A percentile compares a stretch with the other conserved stretches of the same genome.
These are phyloP conservation scores for Psilocybe sp. DNA, from an alignment of 768 basidiomycete species.

Conservation along the genomic window DNA sequence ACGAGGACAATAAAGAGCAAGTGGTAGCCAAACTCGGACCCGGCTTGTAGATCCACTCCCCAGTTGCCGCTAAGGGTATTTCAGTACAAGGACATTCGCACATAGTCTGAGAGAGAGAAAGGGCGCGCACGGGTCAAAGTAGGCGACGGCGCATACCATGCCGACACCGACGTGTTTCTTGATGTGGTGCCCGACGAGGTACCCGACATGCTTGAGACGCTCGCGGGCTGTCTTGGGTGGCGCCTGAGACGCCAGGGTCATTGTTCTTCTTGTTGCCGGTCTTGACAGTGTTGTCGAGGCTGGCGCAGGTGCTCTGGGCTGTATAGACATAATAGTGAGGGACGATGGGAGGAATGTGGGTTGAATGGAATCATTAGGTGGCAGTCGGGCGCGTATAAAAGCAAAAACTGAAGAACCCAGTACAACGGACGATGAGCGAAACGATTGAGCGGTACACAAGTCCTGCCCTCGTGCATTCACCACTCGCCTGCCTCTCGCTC, in stretches of 20 bases:
- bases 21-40: constrained; percentile 80
- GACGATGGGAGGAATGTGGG: constrained; percentile 14
- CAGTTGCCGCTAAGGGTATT: constrained; percentile 65
- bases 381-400: constrained; percentile 19
- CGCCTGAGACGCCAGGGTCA: too few relatives aligned
- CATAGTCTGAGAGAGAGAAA: constrained; percentile 2
- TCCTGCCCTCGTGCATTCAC: constrained; percentile 19
- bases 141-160: constrained; percentile 84
- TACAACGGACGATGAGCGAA: constrained; percentile 36
- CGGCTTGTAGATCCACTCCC: constrained; percentile 88
- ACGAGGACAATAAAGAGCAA: constrained; percentile 84
- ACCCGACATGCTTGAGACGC: constrained; percentile 29
- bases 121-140: constrained; percentile 74
- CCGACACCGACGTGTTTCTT: constrained; percentile 77
- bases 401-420: constrained; percentile 33
- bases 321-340: constrained; percentile 27
- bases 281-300: constrained; percentile 1
- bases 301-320: constrained; percentile 12
- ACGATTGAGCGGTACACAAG: constrained; percentile 37
- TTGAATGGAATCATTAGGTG: constrained; percentile 9
- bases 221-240: too few relatives aligned
- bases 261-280: too few relatives aligned
- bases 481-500: constrained; percentile 10
- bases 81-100: constrained; percentile 4
- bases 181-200: constrained; percentile 44